phyloP scores from a whole-genome alignment of 2,329 filamentous ascomycete species.

The Arthrocladium fulminans region DNA sequence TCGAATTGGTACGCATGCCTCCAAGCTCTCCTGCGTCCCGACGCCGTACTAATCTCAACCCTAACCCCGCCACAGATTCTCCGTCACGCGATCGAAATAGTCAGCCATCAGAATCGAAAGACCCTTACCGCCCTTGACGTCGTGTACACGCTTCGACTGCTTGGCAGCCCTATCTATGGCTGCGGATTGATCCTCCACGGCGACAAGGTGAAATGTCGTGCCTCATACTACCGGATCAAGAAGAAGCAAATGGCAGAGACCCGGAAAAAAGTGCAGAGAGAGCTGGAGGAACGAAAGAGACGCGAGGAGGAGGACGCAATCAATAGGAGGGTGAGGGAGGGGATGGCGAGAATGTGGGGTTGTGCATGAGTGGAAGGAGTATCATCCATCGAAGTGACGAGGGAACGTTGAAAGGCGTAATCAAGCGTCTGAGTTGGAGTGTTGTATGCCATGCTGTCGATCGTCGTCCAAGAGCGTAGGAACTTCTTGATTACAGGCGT shows the following conservation, averaged over 20 bases:
- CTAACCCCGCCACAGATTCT: constrained; percentile 21
- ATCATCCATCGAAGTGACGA: too few relatives aligned
- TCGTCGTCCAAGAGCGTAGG: too few relatives aligned
- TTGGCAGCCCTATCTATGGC: constrained; percentile 14
- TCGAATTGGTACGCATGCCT: constrained; percentile 24
- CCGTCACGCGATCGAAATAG: constrained; percentile 17
- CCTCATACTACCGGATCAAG: neutral
- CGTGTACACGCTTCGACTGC: constrained; percentile 9
- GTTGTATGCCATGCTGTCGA: too few relatives aligned
- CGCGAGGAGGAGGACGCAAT: constrained; percentile 15
- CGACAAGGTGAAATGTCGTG: neutral
- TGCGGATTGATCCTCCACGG: neutral
- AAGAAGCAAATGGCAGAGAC: constrained; percentile 10
- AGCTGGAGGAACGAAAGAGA: constrained; percentile 16
- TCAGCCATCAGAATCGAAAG: constrained; percentile 20
- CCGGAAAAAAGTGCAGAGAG: neutral
- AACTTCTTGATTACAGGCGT: too few relatives aligned
- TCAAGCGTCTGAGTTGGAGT: too few relatives aligned
- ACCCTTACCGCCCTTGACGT: constrained; percentile 15
- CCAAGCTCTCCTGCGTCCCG: constrained; percentile 2
- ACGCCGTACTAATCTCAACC: too few relatives aligned
- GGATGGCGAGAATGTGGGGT: constrained; percentile 1
- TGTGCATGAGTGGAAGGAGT: neutral
- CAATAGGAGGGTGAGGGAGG: constrained; percentile 8
- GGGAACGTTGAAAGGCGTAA: too few relatives aligned